Evolutionary conservation across 768 basidiomycete genomes (phyloP).

Genomic region (Lactarius evosmus): DNA sequence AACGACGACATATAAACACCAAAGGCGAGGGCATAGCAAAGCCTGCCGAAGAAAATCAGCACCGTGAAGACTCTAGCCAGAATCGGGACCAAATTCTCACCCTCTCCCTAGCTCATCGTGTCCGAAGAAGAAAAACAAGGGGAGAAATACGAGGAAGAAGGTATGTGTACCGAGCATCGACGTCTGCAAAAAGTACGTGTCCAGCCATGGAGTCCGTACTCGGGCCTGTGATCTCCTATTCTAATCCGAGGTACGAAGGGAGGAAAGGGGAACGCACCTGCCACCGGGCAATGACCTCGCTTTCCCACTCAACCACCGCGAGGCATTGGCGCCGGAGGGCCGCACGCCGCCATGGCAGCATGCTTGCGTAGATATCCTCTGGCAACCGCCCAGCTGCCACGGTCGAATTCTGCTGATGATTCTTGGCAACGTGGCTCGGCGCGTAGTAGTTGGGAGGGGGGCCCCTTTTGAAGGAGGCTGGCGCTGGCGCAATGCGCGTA

Average conservation of each 20-base stretch:
- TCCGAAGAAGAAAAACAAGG: constrained; percentile 88
- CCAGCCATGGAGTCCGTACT: constrained; percentile 64
- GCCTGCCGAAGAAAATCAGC: constrained; percentile 39
- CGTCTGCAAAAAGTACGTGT: constrained; percentile 80
- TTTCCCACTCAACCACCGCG: constrained; percentile 54
- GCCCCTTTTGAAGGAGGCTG: neutral
- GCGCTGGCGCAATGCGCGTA: neutral
- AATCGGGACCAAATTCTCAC: constrained; percentile 41
- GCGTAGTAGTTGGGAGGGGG: neutral
- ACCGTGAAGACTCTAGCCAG: neutral
- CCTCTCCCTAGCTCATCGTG: constrained; percentile 65
- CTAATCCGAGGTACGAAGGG: constrained; percentile 20
- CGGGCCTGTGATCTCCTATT: constrained; percentile 36
- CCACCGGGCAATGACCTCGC: constrained; percentile 56
- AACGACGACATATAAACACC: constrained; percentile 89
- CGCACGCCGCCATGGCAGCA: constrained; percentile 64
- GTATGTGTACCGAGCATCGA: constrained; percentile 82
- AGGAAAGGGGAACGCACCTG: constrained; percentile 46
- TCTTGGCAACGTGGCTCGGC: neutral
- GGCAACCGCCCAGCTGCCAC: constrained; percentile 33
- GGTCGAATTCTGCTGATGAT: constrained; percentile 5
- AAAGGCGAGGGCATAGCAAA: constrained; percentile 65
- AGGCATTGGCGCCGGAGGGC: constrained; percentile 54
- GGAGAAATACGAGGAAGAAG: constrained; percentile 90
- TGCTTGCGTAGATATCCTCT: constrained; percentile 60